Evolutionary conservation across 257 asterid species (phyloP).

Genomic region (Voacanga thouarsii): DNA sequence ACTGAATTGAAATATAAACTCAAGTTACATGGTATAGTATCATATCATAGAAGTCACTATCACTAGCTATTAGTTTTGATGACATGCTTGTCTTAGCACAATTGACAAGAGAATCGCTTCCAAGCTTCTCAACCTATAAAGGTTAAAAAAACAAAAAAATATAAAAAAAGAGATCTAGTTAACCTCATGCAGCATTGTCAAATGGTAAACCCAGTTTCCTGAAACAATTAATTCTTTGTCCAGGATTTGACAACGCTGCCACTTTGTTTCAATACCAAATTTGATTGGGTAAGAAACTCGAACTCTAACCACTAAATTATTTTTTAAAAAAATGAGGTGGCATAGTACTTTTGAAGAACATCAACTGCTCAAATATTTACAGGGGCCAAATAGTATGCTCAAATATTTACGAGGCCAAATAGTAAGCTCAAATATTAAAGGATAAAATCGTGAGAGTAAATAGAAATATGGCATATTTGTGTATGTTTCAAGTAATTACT

Average conservation of each 20-base stretch:
- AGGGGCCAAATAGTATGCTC: not conserved
- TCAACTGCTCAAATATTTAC: not conserved
- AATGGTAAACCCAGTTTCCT: not conserved
- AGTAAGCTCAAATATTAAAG: too few species aligned
- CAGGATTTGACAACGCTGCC: not conserved
- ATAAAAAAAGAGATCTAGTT: not conserved
- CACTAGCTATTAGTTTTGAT: slow-evolving; percentile 82
- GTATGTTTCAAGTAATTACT: slow-evolving; percentile 2
- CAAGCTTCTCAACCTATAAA: slow-evolving; percentile 89
- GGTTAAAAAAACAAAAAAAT: slow-evolving; percentile 2
- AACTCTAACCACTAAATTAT: not conserved
- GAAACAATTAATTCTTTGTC: not conserved
- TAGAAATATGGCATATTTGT: too few species aligned
- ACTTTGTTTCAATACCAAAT: not conserved
- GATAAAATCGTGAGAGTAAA: too few species aligned
- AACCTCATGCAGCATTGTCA: not conserved
- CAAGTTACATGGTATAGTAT: not conserved
- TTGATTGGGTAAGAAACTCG: not conserved
- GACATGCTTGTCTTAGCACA: slow-evolving; percentile 99
- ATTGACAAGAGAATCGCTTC: slow-evolving; percentile 81
- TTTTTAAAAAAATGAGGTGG: not conserved
- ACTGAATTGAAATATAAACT: not conserved
- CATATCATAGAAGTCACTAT: slow-evolving; percentile 66
- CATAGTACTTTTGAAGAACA: not conserved
- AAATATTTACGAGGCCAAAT: too few species aligned